A percentile compares a stretch with the other conserved stretches of the same genome.
Evolutionary conservation across 768 basidiomycete genomes (phyloP).

Genomic region (Russula abietina): DNA sequence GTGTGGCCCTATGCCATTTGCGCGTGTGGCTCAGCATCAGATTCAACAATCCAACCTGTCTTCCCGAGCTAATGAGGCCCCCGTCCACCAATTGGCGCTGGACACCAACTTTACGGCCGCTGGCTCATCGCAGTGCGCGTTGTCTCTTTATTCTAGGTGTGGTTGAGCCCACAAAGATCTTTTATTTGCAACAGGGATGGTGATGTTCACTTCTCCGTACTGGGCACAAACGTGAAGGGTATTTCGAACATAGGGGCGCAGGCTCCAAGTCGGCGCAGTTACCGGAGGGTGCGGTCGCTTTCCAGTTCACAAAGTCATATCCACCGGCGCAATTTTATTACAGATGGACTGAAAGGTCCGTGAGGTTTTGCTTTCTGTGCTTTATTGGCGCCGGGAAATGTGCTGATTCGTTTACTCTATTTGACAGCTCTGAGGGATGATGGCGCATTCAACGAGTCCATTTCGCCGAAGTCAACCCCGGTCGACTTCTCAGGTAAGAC

Average conservation of each 20-base stretch:
- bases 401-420: neutral
- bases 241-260: too few relatives aligned
- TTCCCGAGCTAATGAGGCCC: neutral
- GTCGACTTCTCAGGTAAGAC: neutral
- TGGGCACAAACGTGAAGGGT: neutral
- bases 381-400: neutral
- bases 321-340: neutral
- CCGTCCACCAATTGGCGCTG: neutral
- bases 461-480: neutral
- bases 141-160: neutral
- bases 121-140: neutral
- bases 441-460: neutral
- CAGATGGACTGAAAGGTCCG: neutral
- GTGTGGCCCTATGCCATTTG: constrained; percentile 6
- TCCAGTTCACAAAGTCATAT: neutral
- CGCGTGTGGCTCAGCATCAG: neutral
- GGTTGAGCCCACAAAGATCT: neutral
- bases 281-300: neutral
- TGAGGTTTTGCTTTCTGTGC: neutral
- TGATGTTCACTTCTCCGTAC: neutral
- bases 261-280: too few relatives aligned
- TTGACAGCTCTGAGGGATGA: neutral
- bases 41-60: neutral
- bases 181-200: neutral
- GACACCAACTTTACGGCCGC: neutral